These are phyloP conservation scores for Bremia lactucae DNA, from an alignment of 352 stramenopile genomes.

Conservation along the genomic window DNA sequence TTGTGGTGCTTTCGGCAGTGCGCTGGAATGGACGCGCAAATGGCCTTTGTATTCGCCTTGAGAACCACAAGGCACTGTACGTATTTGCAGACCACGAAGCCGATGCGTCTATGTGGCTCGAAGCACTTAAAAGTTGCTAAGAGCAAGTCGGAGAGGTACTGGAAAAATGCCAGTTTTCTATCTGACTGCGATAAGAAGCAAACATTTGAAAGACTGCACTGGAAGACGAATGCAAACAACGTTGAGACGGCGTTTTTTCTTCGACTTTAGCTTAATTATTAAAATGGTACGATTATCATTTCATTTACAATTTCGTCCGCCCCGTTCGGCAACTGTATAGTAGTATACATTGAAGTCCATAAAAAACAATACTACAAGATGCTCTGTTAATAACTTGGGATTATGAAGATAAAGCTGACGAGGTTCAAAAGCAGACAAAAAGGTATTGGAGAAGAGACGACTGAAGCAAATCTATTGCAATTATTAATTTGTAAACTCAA, in stretches of 20 bases:
- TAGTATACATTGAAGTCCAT: too few species aligned
- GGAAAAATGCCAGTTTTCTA: not conserved
- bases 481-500: too few species aligned
- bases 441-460: too few species aligned
- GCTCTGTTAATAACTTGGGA: too few species aligned
- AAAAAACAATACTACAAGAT: too few species aligned
- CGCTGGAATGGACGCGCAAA: constrained; percentile 29
- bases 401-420: too few species aligned
- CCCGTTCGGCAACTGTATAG: too few species aligned
- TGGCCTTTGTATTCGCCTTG: constrained; percentile 39
- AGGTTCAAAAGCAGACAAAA: too few species aligned
- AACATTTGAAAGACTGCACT: too few species aligned
- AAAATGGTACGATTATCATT: not conserved
- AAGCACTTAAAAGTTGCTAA: constrained; percentile 37
- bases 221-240: not conserved
- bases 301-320: too few species aligned
- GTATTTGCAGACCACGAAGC: constrained; percentile 32
- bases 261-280: not conserved
- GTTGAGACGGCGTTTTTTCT: not conserved
- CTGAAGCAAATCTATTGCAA: too few species aligned
- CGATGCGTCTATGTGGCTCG: constrained; percentile 42
- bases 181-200: not conserved
- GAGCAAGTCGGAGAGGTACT: too few species aligned
- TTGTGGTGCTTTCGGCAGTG: constrained; percentile 38
- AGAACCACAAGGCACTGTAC: constrained; percentile 44